phyloP scores from a whole-genome alignment of 352 stramenopile genomes.

The Globisporangium iwayamae region DNA sequence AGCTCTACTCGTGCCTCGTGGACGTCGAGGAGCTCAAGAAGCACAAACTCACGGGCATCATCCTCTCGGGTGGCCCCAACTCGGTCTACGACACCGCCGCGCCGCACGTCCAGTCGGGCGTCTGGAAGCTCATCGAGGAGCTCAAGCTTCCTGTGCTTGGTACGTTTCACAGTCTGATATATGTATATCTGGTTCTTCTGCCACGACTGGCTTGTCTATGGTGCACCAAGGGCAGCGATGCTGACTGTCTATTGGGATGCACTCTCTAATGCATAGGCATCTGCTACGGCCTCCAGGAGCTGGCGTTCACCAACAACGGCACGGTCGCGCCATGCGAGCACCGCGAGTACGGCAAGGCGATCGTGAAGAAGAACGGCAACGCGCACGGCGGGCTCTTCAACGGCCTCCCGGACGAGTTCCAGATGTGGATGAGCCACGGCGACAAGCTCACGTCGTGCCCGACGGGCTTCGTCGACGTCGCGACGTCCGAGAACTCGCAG shows the following conservation, averaged over 20 bases:
- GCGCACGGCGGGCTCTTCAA: constrained; percentile 84
- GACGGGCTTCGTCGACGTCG: constrained; percentile 90
- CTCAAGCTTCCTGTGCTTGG: constrained; percentile 95
- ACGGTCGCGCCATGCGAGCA: constrained; percentile 91
- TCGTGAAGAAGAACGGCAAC: constrained; percentile 74
- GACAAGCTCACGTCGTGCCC: constrained; percentile 96
- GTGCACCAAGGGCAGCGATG: neutral
- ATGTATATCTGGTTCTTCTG: constrained; percentile 1
- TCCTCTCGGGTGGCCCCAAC: constrained; percentile 96
- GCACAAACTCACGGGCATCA: constrained; percentile 95
- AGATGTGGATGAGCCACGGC: constrained; percentile 99
- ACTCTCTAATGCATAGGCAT: constrained; percentile 67
- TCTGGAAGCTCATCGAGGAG: constrained; percentile 97
- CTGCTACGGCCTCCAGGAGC: constrained; percentile 95
- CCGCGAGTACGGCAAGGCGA: constrained; percentile 97
- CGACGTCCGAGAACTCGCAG: constrained; percentile 87
- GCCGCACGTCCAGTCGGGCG: constrained; percentile 91
- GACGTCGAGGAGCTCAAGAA: constrained; percentile 88
- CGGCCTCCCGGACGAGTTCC: constrained; percentile 91
- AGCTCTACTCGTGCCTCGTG: constrained; percentile 98
- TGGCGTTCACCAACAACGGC: constrained; percentile 96
- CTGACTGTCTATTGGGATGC: constrained; percentile 9
- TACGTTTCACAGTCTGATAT: constrained; percentile 12
- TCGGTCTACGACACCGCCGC: constrained; percentile 96
- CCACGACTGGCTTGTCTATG: neutral